These are phyloP conservation scores for Beauveria varroae DNA, from an alignment of 2,329 filamentous ascomycete genomes.

Conservation along the genomic window DNA sequence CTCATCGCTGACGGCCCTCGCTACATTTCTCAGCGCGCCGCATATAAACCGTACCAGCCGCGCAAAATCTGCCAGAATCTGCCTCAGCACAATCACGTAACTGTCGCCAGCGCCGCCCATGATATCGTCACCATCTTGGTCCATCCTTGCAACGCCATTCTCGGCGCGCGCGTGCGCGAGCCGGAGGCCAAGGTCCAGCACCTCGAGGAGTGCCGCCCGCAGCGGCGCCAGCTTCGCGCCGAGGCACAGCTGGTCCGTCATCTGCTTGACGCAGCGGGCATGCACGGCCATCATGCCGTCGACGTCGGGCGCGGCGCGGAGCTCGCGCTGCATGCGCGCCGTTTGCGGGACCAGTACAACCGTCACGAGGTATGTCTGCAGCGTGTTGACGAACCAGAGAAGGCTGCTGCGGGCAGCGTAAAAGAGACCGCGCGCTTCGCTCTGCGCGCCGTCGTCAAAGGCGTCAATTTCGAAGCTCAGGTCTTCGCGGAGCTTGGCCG, in stretches of 20 bases:
- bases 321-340: conserved; percentile 41
- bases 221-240: conserved; percentile 59
- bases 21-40: conserved; percentile 61
- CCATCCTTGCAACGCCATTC: conserved; percentile 22
- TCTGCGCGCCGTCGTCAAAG: conserved; percentile 25
- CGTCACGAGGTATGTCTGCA: conserved; percentile 64
- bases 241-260: conserved; percentile 59
- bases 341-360: conserved; percentile 56
- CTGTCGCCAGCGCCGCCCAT: conserved; percentile 21
- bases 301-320: conserved; percentile 57
- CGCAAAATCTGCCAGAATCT: conserved; percentile 52
- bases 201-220: conserved; percentile 56
- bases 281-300: conserved; percentile 69
- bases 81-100: conserved; percentile 43
- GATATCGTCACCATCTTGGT: conserved; percentile 29
- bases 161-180: conserved; percentile 46
- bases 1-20: conserved; percentile 56
- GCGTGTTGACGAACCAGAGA: conserved; percentile 62
- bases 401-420: conserved; percentile 56
- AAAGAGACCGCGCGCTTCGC: conserved; percentile 27
- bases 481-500: conserved; percentile 37
- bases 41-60: conserved; percentile 57
- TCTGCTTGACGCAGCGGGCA: conserved; percentile 45
- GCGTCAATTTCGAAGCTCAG: neutral
- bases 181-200: conserved; percentile 62